Base-by-base conservation (phyloP, 2,329 filamentous ascomycete genomes). In the Gaeumannomyces tritici region DNA sequence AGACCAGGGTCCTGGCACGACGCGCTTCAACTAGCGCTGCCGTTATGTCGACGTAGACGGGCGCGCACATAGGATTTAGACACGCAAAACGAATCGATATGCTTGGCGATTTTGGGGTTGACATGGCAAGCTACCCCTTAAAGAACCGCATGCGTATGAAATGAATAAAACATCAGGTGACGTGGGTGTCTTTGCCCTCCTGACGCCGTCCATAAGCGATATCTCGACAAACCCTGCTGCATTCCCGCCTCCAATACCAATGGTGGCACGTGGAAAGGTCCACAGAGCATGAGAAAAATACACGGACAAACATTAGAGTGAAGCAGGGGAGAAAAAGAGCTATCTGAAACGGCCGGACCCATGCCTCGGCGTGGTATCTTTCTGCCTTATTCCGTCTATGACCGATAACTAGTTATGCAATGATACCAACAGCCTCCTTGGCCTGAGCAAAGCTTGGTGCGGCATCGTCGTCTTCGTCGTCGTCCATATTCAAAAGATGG, bases 401-500 rank as follows among this genome's bases (percentile, higher is more conserved):
- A 51, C 42, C 24, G 42, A 24, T 21, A 6, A 57, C 65, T 70
- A 72, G 54, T 65, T 70, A 72, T n/a, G 67, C 69, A 29, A 64
- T 62, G 33, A 72, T 68, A 6, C 69, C 67, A 8, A 71, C 64
- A 12, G 65, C 59, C 33, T 69, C 67, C 62, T 69, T 70, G 31
- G 65, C 61, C 57, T 60, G 63, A 51, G 54, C 55, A 59, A 67
- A 67, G 57, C 54, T 59, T 15, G 55, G 62, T n/a, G 70, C 65
- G 13, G 72, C 68, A n/a, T 74, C 70, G 12, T 74, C 73, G 2
- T 73, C 71, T 3, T 76, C 75, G 4, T 73, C 71, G 24, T 73
- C 78, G 60, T 83, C 81, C 18, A 84, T 68, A 56, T 79, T 77
- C 13, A 90, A 77, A 63, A 87, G 69, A 59, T 83, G 76, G 70